Percentiles rank a stretch among this genome's conserved stretches.
These are phyloP conservation scores for Cryptomeria japonica DNA, from an alignment of 75 land plant species.

Conservation along the genomic window DNA sequence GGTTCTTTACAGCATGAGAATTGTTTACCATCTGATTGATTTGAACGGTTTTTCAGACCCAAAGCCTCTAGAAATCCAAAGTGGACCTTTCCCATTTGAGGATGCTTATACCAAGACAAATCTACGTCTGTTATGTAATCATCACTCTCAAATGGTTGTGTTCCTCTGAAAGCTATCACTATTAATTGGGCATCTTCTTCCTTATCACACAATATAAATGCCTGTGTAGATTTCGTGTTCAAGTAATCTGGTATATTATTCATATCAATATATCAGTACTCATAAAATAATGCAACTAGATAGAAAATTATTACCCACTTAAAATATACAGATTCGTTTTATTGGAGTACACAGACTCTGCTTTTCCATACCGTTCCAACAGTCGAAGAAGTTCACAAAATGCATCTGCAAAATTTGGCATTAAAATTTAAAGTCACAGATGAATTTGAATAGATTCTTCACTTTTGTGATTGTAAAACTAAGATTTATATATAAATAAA, in stretches of 20 bases:
- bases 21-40: neutral
- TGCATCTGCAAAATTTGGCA: slow-evolving; percentile 53
- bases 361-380: slow-evolving; percentile 60
- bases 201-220: slow-evolving; percentile 59
- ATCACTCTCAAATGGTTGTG: slow-evolving; percentile 61
- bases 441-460: neutral
- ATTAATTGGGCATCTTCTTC: slow-evolving; percentile 32
- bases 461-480: too few species aligned
- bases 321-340: too few species aligned
- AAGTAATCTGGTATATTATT: slow-evolving; percentile 31
- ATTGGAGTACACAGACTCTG: neutral
- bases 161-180: slow-evolving; percentile 79
- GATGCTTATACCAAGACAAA: slow-evolving; percentile 55
- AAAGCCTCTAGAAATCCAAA: slow-evolving; percentile 60
- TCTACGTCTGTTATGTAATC: slow-evolving; percentile 63
- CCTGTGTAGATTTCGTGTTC: slow-evolving; percentile 45
- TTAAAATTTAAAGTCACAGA: neutral
- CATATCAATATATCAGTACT: neutral
- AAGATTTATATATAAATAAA: too few species aligned
- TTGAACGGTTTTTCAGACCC: slow-evolving; percentile 19
- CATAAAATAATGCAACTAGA: neutral
- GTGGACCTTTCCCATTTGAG: slow-evolving; percentile 43
- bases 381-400: slow-evolving; percentile 60
- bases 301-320: neutral
- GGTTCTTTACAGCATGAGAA: neutral